phyloP scores from a whole-genome alignment of 768 basidiomycete species.

The Tylopilus rubrobrunneus region DNA sequence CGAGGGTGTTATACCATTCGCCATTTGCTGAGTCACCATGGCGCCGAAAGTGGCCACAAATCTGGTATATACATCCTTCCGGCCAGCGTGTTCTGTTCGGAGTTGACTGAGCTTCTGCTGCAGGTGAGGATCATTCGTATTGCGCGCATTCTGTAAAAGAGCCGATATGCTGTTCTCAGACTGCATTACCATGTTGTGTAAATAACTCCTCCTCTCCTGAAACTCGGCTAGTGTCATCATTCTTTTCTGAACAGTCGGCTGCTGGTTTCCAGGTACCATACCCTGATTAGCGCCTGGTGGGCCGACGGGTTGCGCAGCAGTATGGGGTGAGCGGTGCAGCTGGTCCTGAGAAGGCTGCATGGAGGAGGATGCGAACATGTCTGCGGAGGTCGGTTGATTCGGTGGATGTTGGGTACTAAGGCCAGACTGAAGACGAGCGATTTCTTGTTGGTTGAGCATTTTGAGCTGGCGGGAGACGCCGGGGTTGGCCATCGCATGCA shows the following conservation, averaged over 20 bases:
- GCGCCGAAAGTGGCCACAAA: constrained; percentile 31
- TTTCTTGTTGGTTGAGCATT: constrained; percentile 41
- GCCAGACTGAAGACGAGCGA: constrained; percentile 31
- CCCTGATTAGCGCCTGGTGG: constrained; percentile 19
- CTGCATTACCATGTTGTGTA: constrained; percentile 10
- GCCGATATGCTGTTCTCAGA: constrained; percentile 10
- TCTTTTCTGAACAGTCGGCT: constrained; percentile 25
- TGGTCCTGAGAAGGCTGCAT: constrained; percentile 38
- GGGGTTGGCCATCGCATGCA: constrained; percentile 32
- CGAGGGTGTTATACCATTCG: constrained; percentile 18
- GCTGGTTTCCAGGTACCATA: constrained; percentile 19
- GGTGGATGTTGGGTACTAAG: constrained; percentile 33
- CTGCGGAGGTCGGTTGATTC: constrained; percentile 37
- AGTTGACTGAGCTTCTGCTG: constrained; percentile 16
- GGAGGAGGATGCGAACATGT: constrained; percentile 48
- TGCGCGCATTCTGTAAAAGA: constrained; percentile 10
- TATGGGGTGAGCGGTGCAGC: constrained; percentile 50
- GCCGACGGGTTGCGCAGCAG: constrained; percentile 21
- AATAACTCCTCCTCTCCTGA: constrained; percentile 18
- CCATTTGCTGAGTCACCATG: constrained; percentile 23
- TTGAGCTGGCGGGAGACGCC: constrained; percentile 37
- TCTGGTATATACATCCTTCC: constrained; percentile 39
- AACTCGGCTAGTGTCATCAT: constrained; percentile 19
- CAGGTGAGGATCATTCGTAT: constrained; percentile 13
- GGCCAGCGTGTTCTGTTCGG: constrained; percentile 22